These are phyloP conservation scores for Takashimella tepidaria DNA, from an alignment of 1,284 basidiomycete genomes.

Conservation along the genomic window DNA sequence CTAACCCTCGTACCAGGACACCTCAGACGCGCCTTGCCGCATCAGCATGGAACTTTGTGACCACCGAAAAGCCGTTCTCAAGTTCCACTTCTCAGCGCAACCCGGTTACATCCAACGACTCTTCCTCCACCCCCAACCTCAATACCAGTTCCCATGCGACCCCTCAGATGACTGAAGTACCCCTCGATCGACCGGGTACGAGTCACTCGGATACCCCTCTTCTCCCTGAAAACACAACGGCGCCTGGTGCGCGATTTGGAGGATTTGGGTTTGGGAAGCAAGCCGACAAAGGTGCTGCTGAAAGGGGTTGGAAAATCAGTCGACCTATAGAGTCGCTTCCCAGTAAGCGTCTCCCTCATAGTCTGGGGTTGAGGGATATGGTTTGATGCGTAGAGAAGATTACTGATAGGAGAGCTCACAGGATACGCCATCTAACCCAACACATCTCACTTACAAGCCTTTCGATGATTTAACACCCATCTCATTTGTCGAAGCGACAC, in stretches of 20 bases:
- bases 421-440: neutral
- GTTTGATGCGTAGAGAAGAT: too few species aligned
- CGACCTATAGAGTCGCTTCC: conserved; percentile 36
- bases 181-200: conserved; percentile 12
- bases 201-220: conserved; percentile 25
- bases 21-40: conserved; percentile 42
- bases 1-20: conserved; percentile 21
- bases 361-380: too few species aligned
- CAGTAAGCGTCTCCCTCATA: conserved; percentile 27
- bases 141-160: neutral
- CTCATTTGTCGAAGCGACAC: too few species aligned
- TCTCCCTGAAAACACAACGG: conserved; percentile 20
- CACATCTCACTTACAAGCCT: too few species aligned
- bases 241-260: conserved; percentile 38
- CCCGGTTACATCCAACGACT: neutral
- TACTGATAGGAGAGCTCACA: neutral
- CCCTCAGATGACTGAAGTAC: neutral
- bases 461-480: too few species aligned
- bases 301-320: conserved; percentile 53
- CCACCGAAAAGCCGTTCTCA: conserved; percentile 3
- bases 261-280: conserved; percentile 71
- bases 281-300: conserved; percentile 64
- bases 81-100: conserved; percentile 1
- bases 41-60: conserved; percentile 40
- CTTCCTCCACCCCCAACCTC: neutral